Base-by-base conservation (phyloP, 306 rosid species). In the Acmispon strigosus region DNA sequence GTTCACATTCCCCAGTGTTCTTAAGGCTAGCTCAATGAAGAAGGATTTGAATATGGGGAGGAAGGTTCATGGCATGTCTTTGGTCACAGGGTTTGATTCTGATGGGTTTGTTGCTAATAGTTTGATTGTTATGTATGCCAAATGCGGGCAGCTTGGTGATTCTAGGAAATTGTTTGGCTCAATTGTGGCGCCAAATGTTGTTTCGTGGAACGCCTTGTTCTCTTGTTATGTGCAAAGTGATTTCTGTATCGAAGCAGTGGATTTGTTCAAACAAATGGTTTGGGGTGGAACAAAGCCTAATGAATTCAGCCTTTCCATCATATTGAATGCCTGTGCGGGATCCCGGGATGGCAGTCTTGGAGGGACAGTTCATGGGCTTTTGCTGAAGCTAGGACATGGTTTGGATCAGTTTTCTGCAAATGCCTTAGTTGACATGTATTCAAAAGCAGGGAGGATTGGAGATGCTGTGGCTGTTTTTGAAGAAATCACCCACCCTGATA, bases 351-450 rank as follows among this genome's bases (percentile, higher is more conserved):
- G 78, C 0, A 6, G 62, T 65, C 73, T 71, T 1, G 97, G 94
- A 74, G 85, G 66, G 81, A 77, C 6, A n/a, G 62, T 89, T 66
- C 96, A 86, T 77, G 87, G 86, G 6, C 53, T 72, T 75, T 36
- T 90, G 82, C 62, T 86, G 15, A 90, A 90, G 84, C 84, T 85
- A 27, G 98, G 97, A 11, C 84, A 84, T 66, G 84, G 84, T 27
- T 81, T 74, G 1, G 94, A 93, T 75, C 84, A 83, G 5, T 88
- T 86, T 86, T 82, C 96, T 12, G 75, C 82, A 8, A 90, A 93
- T 87, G 93, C 96, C 0, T 93, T 90, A 37, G 92, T 93, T 56
- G 94, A 90, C 86, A 90, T 83, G 89, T 93, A 93, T 78, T 86
- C 98, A 22, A 88, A 93, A 72, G 87, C 72, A 34, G 85, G 86